These are phyloP conservation scores for Phytophthora sojae DNA, from an alignment of 352 stramenopile genomes.

Conservation along the genomic window DNA sequence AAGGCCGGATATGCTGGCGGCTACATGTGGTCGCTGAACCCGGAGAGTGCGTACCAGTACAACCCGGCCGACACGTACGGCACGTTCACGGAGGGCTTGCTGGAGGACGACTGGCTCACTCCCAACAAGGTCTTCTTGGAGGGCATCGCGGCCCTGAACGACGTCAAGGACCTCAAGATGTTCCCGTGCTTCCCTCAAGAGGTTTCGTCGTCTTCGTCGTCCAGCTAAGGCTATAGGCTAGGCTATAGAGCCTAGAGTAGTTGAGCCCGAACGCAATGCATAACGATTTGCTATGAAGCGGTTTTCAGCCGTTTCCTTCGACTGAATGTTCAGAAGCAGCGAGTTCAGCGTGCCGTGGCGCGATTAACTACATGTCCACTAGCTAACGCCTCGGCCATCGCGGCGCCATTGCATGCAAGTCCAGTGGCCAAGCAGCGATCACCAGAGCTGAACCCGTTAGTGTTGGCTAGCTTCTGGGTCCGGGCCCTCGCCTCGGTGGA, in stretches of 20 bases:
- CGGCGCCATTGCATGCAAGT: background rate
- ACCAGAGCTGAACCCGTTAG: conserved; percentile 1
- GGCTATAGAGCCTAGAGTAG: background rate
- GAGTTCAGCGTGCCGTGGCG: background rate
- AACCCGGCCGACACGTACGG: conserved; percentile 70
- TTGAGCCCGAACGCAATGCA: background rate
- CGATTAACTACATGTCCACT: background rate
- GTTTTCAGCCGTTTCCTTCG: conserved; percentile 2
- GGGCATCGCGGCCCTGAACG: conserved; percentile 58
- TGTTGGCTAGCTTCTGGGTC: background rate
- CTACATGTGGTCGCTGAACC: conserved; percentile 84
- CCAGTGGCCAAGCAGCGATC: background rate
- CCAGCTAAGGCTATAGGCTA: conserved; percentile 1
- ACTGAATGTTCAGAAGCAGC: background rate
- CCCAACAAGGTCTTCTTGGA: conserved; percentile 69
- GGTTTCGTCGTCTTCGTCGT: conserved; percentile 26
- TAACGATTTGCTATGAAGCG: conserved; percentile 2
- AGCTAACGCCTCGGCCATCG: too few species aligned
- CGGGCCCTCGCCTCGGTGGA: background rate
- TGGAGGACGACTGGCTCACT: conserved; percentile 78
- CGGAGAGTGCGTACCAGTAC: conserved; percentile 74
- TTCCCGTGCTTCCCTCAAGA: conserved; percentile 66
- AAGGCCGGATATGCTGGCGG: conserved; percentile 56
- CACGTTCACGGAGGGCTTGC: conserved; percentile 65
- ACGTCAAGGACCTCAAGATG: conserved; percentile 56